Percentiles rank a stretch among this genome's conserved stretches.
Conservation (phyloP, 352 stramenopile genomes). For the Pythium apleroticum region DNA sequence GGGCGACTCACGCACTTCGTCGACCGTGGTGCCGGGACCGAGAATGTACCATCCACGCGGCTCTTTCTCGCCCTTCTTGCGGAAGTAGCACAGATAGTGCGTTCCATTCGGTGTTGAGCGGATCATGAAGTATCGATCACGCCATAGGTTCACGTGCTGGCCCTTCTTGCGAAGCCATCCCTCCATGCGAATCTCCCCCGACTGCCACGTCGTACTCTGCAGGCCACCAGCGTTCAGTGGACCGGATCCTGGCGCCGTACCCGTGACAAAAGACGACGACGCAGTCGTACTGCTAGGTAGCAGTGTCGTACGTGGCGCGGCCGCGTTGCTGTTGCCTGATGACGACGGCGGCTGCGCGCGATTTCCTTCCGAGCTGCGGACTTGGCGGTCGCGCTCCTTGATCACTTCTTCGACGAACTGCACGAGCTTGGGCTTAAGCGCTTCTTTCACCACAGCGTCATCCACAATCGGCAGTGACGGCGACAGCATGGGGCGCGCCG, state of each 20-base stretch:
- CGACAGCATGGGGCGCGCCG: slow-evolving; percentile 20
- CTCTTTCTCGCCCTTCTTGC: slow-evolving; percentile 84
- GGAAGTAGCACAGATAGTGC: slow-evolving; percentile 83
- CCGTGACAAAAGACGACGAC: slow-evolving; percentile 17
- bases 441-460: slow-evolving; percentile 58
- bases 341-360: background rate
- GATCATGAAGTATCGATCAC: slow-evolving; percentile 88
- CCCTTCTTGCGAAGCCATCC: slow-evolving; percentile 86
- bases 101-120: slow-evolving; percentile 74
- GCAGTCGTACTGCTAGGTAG: slow-evolving; percentile 15
- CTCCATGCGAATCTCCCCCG: slow-evolving; percentile 83
- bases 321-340: background rate
- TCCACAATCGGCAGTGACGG: slow-evolving; percentile 41
- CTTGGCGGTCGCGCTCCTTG: slow-evolving; percentile 55
- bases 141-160: slow-evolving; percentile 84
- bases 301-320: background rate
- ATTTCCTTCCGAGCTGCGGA: slow-evolving; percentile 8
- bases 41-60: slow-evolving; percentile 81
- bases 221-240: slow-evolving; percentile 9
- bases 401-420: slow-evolving; percentile 77
- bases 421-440: slow-evolving; percentile 75
- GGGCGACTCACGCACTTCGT: slow-evolving; percentile 80
- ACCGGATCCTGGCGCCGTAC: background rate
- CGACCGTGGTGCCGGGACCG: slow-evolving; percentile 74
- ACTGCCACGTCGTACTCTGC: slow-evolving; percentile 17